phyloP scores from a whole-genome alignment of 108 stramenopile species.

The Chaetoceros muelleri region DNA sequence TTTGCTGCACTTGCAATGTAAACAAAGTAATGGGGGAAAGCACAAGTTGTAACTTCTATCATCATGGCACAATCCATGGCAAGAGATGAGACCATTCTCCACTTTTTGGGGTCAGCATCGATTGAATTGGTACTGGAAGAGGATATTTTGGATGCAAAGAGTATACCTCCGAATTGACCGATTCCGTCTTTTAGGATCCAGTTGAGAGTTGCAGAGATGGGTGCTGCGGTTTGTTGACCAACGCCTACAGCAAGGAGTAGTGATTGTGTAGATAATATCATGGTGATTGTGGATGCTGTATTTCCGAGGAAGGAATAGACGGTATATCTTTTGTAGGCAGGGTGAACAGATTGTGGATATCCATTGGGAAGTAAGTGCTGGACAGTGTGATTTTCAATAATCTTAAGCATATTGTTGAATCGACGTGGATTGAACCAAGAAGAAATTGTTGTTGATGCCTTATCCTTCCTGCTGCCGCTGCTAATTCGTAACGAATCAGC shows the following conservation, averaged over 20 bases:
- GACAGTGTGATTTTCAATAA: constrained; percentile 23
- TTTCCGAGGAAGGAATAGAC: constrained; percentile 47
- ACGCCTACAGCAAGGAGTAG: constrained; percentile 87
- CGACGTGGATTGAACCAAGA: too few relatives aligned
- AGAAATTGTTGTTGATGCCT: too few relatives aligned
- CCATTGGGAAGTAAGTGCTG: constrained; percentile 68
- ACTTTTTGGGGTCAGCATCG: constrained; percentile 84
- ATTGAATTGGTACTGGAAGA: constrained; percentile 33
- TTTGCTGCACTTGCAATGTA: constrained; percentile 89
- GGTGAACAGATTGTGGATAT: constrained; percentile 65
- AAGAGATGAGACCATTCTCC: constrained; percentile 82
- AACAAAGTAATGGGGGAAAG: constrained; percentile 62
- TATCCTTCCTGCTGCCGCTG: too few relatives aligned
- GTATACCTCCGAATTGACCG: constrained; percentile 88
- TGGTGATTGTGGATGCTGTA: constrained; percentile 61
- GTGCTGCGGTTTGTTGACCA: constrained; percentile 69
- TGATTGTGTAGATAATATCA: constrained; percentile 87
- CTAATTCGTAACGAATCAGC: too few relatives aligned
- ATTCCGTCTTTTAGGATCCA: constrained; percentile 97
- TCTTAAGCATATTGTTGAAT: too few relatives aligned
- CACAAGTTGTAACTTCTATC: constrained; percentile 80
- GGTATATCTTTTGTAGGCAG: constrained; percentile 59
- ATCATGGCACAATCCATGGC: constrained; percentile 75
- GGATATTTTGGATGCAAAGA: constrained; percentile 83
- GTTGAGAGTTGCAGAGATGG: constrained; percentile 93